A percentile compares a stretch with the other conserved stretches of the same genome.
These are phyloP conservation scores for Penstemon eatonii DNA, from an alignment of 257 asterid species.

Conservation along the genomic window DNA sequence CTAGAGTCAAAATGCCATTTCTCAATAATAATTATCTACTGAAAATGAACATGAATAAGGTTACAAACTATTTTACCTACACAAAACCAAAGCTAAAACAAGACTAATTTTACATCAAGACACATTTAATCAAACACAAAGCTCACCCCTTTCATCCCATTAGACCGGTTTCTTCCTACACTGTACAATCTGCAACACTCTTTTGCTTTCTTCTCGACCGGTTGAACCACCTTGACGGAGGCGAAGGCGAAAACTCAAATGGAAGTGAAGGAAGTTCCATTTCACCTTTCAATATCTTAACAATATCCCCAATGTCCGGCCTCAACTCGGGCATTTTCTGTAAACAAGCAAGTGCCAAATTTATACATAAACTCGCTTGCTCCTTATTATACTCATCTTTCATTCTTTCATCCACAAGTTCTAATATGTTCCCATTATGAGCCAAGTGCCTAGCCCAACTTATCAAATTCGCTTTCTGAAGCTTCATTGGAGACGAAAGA, in stretches of 20 bases:
- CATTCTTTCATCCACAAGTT: slow-evolving; percentile 74
- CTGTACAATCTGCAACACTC: slow-evolving; percentile 37
- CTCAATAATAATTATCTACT: too few species aligned
- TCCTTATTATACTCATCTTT: slow-evolving; percentile 55
- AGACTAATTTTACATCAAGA: slow-evolving; percentile 21
- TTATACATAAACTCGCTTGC: slow-evolving; percentile 73
- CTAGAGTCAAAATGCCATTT: too few species aligned
- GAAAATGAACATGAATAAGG: too few species aligned
- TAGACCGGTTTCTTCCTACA: not conserved
- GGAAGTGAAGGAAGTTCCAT: slow-evolving; percentile 71
- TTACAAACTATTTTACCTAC: not conserved
- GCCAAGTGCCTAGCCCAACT: slow-evolving; percentile 90
- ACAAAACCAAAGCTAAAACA: not conserved
- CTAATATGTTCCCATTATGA: slow-evolving; percentile 60
- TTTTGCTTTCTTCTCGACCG: slow-evolving; percentile 59
- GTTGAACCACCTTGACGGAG: slow-evolving; percentile 57
- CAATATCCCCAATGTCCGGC: slow-evolving; percentile 77
- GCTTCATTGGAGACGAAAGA: slow-evolving; percentile 88
- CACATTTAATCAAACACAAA: slow-evolving; percentile 11
- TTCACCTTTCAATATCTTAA: slow-evolving; percentile 76
- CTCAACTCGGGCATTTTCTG: slow-evolving; percentile 84
- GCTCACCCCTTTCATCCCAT: not conserved
- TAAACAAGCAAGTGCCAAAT: slow-evolving; percentile 84
- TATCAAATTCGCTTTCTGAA: slow-evolving; percentile 78
- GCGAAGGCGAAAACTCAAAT: slow-evolving; percentile 89